Base-by-base conservation (phyloP, 495 filamentous ascomycete species). In the Aspergillus cavernicola region DNA sequence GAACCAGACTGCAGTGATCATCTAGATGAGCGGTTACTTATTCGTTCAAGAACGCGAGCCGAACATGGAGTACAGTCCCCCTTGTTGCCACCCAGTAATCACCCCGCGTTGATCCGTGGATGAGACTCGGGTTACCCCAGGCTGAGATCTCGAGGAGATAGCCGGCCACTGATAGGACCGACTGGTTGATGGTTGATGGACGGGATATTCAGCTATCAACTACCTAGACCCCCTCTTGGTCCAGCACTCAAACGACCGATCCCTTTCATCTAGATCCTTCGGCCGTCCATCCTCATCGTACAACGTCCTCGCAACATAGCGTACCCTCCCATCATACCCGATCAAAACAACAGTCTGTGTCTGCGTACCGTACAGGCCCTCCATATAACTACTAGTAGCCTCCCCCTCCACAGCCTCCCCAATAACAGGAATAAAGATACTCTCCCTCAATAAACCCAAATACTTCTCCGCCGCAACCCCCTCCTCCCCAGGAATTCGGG, bases 341-440 rank as follows among this genome's bases (percentile, higher is more conserved):
- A 92, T 80, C 16, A 93, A 72, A 26, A 95, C 70, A 13, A 93
- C 74, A 0, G 87, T 90, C 74, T 95, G 89, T 55, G 87, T 81
- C 64, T 90, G 86, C 3, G 90, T 95, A 15, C 89, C 90, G 70
- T 95, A 93, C 61, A 78, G 73, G 37, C 58, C 62, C 23, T 58
- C 36, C 19, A 47, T 39, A 24, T 59, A 45, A 4, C 73, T 49
- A 19, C 31, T n/a, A 12, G 22, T 31, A 10, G n/a, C 16, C 13
- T 48, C 29, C 11, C 35, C 12, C 31, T 15, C 28, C 15, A 32
- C 38, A n/a, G 10, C 36, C 36, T 38, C 18, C 8, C 84, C 82
- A 58, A 90, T 75, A 4, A 77, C 67, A 0, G 87, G 89, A 43
- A 93, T 83, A 63, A 91, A 90, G 40, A 95, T 84, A 35, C 83